These are phyloP conservation scores for Trichophyton equinum DNA, from an alignment of 2,329 filamentous ascomycete species.

Conservation along the genomic window DNA sequence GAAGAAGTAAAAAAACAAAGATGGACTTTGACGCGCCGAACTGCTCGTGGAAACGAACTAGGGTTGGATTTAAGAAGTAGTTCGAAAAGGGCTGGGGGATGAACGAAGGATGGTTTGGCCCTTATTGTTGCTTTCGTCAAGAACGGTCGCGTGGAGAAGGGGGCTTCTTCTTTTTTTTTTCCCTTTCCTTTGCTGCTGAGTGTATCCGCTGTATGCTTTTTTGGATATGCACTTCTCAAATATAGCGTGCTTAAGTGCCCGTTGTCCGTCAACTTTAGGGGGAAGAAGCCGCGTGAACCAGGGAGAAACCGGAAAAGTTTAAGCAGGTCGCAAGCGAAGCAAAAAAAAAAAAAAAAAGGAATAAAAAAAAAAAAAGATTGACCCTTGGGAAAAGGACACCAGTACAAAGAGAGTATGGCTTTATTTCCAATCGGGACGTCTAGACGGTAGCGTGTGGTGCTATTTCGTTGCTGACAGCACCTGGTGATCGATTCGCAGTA, in stretches of 20 bases:
- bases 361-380: background rate
- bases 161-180: background rate
- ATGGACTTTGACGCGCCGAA: conserved; percentile 4
- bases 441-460: background rate
- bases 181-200: background rate
- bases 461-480: conserved; percentile 2
- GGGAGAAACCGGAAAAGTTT: conserved; percentile 4
- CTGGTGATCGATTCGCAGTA: conserved; percentile 6
- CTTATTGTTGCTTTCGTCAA: background rate
- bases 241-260: conserved; percentile 5
- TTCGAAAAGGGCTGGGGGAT: conserved; percentile 3
- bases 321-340: background rate
- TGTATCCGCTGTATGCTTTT: background rate
- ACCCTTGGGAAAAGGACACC: background rate
- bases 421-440: conserved; percentile 2
- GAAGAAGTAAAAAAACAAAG: conserved; percentile 2
- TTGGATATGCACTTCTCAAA: conserved; percentile 5
- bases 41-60: conserved; percentile 4
- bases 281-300: conserved; percentile 4
- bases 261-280: conserved; percentile 3
- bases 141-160: conserved; percentile 1
- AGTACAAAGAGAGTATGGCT: conserved; percentile 5
- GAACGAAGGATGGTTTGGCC: background rate
- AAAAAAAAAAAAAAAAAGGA: background rate
- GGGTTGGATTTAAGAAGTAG: conserved; percentile 1